Evolutionary conservation across 2,329 filamentous ascomycete species (phyloP), one percentile per base, ranked within the genome.

Genomic region (Talaromyces pinophilus): DNA sequence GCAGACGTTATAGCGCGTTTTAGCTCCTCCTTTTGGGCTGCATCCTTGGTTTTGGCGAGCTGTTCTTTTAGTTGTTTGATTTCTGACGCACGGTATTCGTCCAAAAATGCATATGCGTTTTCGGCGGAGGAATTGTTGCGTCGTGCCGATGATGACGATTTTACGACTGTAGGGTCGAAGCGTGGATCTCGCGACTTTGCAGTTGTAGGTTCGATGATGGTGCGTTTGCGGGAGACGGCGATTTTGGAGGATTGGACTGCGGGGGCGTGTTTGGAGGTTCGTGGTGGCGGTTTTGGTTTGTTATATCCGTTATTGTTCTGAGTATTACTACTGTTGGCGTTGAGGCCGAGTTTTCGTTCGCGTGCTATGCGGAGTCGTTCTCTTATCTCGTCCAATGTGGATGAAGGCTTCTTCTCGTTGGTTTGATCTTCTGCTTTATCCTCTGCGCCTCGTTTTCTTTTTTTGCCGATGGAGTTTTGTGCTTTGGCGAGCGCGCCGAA

Each of bases 401-500:
- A 77, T 7, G 63, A 70, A 67, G 5, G 72, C n/a, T 54, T 63
- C 2, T 52, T 38, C 1, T 38, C 44, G 3, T 15, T 4, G 28
- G 40, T 15, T 40, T 42, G 13, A 6, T 38, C 35, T 28, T 28
- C 40, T 30, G 17, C 0, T 15, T 42, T 28, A 11, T 66, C 64
- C 55, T 68, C 65, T 54, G 68, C 22, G 1, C 64, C 28, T 62
- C 71, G 68, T 50, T 48, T 22, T 72, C 72, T 42, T 69, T 59
- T 59, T 71, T 71, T 79, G 78, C 71, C 72, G 71, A 75, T 76
- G 5, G 73, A 70, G 46, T 89, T 89, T 81, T 96, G 92, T 1
- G 93, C 93, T 82, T 92, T 92, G 70, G 92, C 92, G 48, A 97
- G 83, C n/a, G 92, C 91, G 69, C 93, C 93, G 74, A 98, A 97